These are phyloP conservation scores for Trichoderma citrinoviride DNA, from an alignment of 2,329 filamentous ascomycete species.

Conservation along the genomic window DNA sequence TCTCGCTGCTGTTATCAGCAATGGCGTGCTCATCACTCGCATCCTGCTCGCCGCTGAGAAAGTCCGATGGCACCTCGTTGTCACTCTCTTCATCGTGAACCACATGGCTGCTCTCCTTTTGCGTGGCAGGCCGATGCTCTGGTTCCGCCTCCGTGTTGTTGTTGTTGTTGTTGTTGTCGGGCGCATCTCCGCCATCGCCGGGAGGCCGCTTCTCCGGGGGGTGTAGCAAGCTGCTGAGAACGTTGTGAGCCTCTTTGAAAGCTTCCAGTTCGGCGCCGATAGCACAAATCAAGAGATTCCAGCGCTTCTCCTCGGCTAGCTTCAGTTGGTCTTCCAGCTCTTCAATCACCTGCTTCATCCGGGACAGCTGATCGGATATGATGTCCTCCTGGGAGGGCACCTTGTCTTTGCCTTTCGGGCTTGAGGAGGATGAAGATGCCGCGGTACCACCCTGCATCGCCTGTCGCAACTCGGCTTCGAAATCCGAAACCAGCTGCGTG, in stretches of 20 bases:
- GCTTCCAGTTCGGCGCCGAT: conserved; percentile 72
- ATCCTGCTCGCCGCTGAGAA: conserved; percentile 36
- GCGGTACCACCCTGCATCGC: conserved; percentile 44
- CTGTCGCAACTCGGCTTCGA: conserved; percentile 61
- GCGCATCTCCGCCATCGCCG: conserved; percentile 13
- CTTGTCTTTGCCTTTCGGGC: conserved; percentile 34
- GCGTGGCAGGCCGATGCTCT: neutral
- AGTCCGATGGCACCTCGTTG: conserved; percentile 26
- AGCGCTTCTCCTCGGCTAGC: conserved; percentile 59
- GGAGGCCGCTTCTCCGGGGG: neutral
- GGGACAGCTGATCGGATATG: conserved; percentile 47
- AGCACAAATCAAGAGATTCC: conserved; percentile 73
- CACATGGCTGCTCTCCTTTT: neutral
- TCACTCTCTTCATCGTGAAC: conserved; percentile 26
- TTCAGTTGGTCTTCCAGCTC: conserved; percentile 55
- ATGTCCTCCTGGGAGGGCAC: conserved; percentile 37
- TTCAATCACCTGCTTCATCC: conserved; percentile 56
- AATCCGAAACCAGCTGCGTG: conserved; percentile 57
- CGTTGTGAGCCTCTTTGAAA: conserved; percentile 57
- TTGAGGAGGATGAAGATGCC: conserved; percentile 22
- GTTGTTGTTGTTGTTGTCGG: neutral
- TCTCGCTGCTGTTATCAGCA: conserved; percentile 38
- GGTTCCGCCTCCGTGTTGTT: conserved; percentile 8
- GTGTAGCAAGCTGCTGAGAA: conserved; percentile 44
- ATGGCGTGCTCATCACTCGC: conserved; percentile 22